Evolutionary conservation across 768 basidiomycete genomes (phyloP).

Genomic region (Dictyophora rubrovolvata): DNA sequence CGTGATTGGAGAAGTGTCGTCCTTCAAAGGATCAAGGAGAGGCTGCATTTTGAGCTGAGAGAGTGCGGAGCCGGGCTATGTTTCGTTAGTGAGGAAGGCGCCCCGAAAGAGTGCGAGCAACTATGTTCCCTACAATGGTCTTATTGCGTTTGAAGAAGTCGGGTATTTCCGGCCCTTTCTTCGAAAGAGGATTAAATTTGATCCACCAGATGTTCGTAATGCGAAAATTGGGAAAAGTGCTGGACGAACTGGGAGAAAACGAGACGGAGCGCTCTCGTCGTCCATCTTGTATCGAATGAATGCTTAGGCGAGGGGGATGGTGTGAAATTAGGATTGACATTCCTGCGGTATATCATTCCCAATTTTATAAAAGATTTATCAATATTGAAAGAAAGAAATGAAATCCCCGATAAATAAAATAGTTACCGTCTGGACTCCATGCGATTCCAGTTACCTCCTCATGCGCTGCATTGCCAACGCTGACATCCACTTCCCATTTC

Average conservation of each 20-base stretch:
- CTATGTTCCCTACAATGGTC: constrained; percentile 42
- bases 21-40: constrained; percentile 58
- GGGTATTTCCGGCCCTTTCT: constrained; percentile 38
- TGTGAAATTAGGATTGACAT: constrained; percentile 53
- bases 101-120: constrained; percentile 2
- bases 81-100: constrained; percentile 7
- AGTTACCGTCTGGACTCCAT: constrained; percentile 77
- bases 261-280: constrained; percentile 39
- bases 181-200: constrained; percentile 26
- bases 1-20: constrained; percentile 59
- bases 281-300: constrained; percentile 77
- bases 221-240: constrained; percentile 14
- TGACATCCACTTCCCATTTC: constrained; percentile 74
- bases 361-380: constrained; percentile 6
- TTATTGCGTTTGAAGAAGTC: constrained; percentile 66
- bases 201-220: constrained; percentile 70
- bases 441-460: constrained; percentile 49
- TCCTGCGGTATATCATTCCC: constrained; percentile 3
- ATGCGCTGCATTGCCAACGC: constrained; percentile 28
- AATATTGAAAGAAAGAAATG: not conserved
- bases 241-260: constrained; percentile 16
- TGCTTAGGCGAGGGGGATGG: constrained; percentile 53
- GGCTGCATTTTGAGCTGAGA: constrained; percentile 61
- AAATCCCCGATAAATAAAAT: not conserved
- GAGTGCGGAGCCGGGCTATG: constrained; percentile 68